Base-by-base conservation (phyloP, 345 rosid genomes). In the Firmiana major region DNA sequence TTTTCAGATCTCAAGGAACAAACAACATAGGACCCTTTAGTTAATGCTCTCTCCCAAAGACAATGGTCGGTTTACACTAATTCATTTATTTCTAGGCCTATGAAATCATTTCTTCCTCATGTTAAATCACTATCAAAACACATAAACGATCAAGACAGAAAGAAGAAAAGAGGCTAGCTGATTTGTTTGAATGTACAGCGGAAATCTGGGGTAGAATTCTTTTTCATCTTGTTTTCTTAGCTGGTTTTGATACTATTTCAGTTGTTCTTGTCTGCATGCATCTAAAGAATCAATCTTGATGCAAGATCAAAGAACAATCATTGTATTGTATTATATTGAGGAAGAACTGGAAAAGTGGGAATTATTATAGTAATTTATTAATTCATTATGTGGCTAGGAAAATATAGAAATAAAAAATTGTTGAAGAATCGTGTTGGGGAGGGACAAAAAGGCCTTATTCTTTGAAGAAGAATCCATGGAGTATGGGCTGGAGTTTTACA, bases 401-500 rank as follows among this genome's bases (percentile, higher is more conserved):
- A 67, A 43, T 16, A 31, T 16, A 48, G n/a, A 48, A 26, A 48
- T 8, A 22, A 48, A 65, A 53, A 51, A 34, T 21, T n/a, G 49
- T 1, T 55, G 59, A 43, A 31, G 34, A 31, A 31, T 38, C 11
- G 48, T 45, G 66, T 10, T 12, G 8, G 38, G 54, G 36, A 21
- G 43, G 49, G 75, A 74, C 81, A 57, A 73, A 42, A 78, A 51
- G 68, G 42, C 22, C 12, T 2, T 42, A 74, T 26, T 34, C 43
- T 57, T 65, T 73, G 67, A 60, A 79, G 38, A 54, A 63, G 63
- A 64, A 26, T 67, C 60, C 53, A 59, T 68, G 46, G n/a, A 57
- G 77, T 19, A 73, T 76, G 82, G 81, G 77, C 63, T 21, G 42
- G 53, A 53, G 62, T 71, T 66, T 28, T 42, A 13, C 45, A 71